phyloP scores from a whole-genome alignment of 2,329 filamentous ascomycete genomes.

The Penicillium capsulatum region DNA sequence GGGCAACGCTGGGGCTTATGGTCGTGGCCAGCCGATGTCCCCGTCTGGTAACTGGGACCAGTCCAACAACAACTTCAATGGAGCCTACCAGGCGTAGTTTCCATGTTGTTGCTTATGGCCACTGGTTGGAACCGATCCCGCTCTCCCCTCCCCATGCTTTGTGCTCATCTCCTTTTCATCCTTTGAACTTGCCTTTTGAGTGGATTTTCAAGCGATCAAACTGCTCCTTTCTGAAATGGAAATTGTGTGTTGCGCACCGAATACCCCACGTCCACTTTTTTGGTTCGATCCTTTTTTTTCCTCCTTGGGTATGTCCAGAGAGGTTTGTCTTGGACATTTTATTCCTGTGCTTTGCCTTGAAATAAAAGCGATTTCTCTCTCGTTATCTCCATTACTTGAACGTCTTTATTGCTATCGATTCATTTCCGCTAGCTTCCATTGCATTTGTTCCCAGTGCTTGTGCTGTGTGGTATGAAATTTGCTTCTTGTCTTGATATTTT shows the following conservation, averaged over 20 bases:
- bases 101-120: constrained; percentile 8
- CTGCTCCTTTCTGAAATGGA: constrained; percentile 42
- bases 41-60: constrained; percentile 50
- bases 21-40: constrained; percentile 62
- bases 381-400: constrained; percentile 24
- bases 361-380: constrained; percentile 34
- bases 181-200: constrained; percentile 30
- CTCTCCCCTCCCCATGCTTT: constrained; percentile 14
- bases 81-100: constrained; percentile 56
- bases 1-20: constrained; percentile 76
- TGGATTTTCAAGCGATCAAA: constrained; percentile 40
- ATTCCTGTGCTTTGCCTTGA: constrained; percentile 31
- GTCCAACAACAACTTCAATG: constrained; percentile 53
- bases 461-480: constrained; percentile 19
- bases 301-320: constrained; percentile 31
- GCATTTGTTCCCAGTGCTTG: constrained; percentile 18
- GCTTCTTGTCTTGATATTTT: constrained; percentile 10
- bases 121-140: constrained; percentile 2
- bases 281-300: constrained; percentile 31
- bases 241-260: constrained; percentile 42
- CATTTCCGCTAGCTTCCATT: constrained; percentile 18
- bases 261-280: constrained; percentile 42
- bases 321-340: constrained; percentile 30
- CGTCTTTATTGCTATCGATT: constrained; percentile 17
- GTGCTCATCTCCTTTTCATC: constrained; percentile 17